Evolutionary conservation across 2,329 filamentous ascomycete species (phyloP).

Genomic region (Exophiala alcalophila): DNA sequence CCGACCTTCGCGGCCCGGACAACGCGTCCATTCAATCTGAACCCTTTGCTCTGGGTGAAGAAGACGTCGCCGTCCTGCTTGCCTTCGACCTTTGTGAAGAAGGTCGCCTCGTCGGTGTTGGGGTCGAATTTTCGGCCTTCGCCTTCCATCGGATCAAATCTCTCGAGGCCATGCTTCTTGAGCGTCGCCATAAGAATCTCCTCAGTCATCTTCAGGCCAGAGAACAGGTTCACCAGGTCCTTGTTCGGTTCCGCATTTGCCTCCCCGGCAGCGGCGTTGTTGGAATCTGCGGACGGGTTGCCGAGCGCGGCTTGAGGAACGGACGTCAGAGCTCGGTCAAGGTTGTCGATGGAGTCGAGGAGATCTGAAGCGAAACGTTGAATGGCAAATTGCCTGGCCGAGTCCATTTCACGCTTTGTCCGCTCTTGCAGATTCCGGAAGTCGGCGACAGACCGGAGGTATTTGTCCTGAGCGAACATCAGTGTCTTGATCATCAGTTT

Average conservation of each 20-base stretch:
- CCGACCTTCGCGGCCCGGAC: conserved; percentile 93
- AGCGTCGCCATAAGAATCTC: conserved; percentile 80
- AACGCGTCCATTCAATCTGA: conserved; percentile 85
- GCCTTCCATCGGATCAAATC: conserved; percentile 68
- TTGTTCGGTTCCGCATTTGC: conserved; percentile 51
- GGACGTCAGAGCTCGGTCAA: conserved; percentile 83
- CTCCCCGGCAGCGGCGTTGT: conserved; percentile 40
- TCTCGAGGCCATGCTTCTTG: conserved; percentile 89
- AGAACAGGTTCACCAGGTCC: conserved; percentile 76
- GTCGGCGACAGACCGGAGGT: conserved; percentile 88
- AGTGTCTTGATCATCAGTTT: neutral
- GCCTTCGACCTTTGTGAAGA: conserved; percentile 81
- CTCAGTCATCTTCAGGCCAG: conserved; percentile 95
- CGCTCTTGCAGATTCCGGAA: conserved; percentile 98
- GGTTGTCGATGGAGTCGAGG: conserved; percentile 92
- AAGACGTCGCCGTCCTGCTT: conserved; percentile 92
- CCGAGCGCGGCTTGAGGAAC: conserved; percentile 73
- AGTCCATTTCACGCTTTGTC: conserved; percentile 83
- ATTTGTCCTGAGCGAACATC: conserved; percentile 69
- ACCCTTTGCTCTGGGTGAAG: conserved; percentile 92
- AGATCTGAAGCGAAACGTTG: conserved; percentile 92
- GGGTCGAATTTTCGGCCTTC: conserved; percentile 87
- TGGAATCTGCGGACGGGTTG: conserved; percentile 30
- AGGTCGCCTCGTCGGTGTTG: conserved; percentile 93
- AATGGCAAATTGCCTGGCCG: conserved; percentile 87